Percentiles rank a stretch among this genome's conserved stretches.
Conservation (phyloP, 73 alveolate species). For the Paramecium sexaurelia region DNA sequence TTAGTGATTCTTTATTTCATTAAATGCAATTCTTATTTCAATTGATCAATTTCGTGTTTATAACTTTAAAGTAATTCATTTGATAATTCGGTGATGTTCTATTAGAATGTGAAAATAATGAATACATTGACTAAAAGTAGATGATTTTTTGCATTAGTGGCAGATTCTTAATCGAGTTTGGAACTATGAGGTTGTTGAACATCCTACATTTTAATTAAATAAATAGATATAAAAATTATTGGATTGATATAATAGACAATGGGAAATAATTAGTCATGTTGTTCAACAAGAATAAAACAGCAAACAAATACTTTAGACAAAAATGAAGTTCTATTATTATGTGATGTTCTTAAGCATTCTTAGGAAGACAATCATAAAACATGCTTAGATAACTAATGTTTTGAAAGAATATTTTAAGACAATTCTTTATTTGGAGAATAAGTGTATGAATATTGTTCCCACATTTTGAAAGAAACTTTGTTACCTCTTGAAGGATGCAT, state of each 20-base stretch:
- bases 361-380: not conserved
- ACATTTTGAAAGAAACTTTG: not conserved
- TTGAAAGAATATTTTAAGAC: slow-evolving; percentile 34
- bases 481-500: slow-evolving; percentile 53
- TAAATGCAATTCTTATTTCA: slow-evolving; percentile 43
- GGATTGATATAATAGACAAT: not conserved
- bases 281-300: slow-evolving; percentile 6
- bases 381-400: not conserved
- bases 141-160: slow-evolving; percentile 56
- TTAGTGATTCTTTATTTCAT: slow-evolving; percentile 52
- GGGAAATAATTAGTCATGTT: slow-evolving; percentile 50
- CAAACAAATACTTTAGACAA: not conserved
- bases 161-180: slow-evolving; percentile 50
- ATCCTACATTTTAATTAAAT: slow-evolving; percentile 11
- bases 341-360: slow-evolving; percentile 21
- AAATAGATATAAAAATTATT: not conserved
- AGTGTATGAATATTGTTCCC: slow-evolving; percentile 30
- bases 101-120: not conserved
- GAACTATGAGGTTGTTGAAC: slow-evolving; percentile 26
- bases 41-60: slow-evolving; percentile 39
- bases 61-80: slow-evolving; percentile 33
- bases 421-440: slow-evolving; percentile 20
- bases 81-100: slow-evolving; percentile 53
- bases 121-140: slow-evolving; percentile 14
- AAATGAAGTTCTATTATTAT: slow-evolving; percentile 15